These are phyloP conservation scores for Ehretia macrophylla DNA, from an alignment of 257 asterid genomes.

Conservation along the genomic window DNA sequence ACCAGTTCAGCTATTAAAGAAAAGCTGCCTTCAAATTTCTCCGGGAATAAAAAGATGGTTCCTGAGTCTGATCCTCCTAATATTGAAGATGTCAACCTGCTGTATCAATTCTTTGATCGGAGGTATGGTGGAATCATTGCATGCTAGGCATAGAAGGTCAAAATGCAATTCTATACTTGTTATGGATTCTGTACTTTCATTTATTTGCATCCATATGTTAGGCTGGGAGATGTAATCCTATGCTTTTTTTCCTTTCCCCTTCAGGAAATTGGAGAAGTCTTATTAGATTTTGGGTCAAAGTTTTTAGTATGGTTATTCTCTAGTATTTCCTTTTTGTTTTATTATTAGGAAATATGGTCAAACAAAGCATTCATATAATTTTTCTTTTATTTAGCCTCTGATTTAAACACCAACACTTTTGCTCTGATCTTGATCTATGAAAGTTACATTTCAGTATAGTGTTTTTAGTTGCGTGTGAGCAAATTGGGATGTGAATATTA, in stretches of 20 bases:
- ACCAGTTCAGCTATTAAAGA: conserved; percentile 53
- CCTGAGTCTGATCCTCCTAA: conserved; percentile 78
- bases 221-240: too few relatives aligned
- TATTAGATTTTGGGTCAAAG: too few relatives aligned
- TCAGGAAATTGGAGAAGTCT: too few relatives aligned
- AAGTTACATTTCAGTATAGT: not conserved
- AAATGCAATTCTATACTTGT: not conserved
- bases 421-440: not conserved
- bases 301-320: too few relatives aligned
- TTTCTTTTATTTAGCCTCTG: not conserved
- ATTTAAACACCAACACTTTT: not conserved
- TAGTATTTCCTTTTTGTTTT: too few relatives aligned
- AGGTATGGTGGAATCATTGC: conserved; percentile 40
- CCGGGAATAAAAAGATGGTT: conserved; percentile 57
- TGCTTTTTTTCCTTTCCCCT: too few relatives aligned
- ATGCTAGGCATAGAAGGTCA: not conserved
- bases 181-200: not conserved
- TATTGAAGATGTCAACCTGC: conserved; percentile 45
- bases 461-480: not conserved
- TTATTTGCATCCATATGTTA: not conserved
- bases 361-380: too few relatives aligned
- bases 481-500: not conserved
- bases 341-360: too few relatives aligned
- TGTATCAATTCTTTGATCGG: conserved; percentile 63
- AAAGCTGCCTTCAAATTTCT: conserved; percentile 40